Evolutionary conservation across 2,329 filamentous ascomycete species (phyloP).

Genomic region (Stemphylium beticola): DNA sequence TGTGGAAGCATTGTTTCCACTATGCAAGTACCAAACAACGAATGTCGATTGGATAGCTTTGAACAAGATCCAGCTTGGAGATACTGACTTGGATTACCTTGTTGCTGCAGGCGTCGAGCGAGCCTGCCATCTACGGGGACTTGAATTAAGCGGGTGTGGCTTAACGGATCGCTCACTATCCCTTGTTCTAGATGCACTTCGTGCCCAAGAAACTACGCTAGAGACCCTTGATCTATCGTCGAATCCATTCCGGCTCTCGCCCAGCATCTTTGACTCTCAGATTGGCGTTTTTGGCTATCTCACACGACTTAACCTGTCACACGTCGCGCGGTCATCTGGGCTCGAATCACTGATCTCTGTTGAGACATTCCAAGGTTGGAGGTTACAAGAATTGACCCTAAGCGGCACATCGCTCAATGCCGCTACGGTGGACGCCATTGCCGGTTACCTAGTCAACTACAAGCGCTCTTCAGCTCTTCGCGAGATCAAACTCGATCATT

Average conservation of each 20-base stretch:
- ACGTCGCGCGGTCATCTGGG: slow-evolving; percentile 68
- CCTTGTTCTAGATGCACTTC: slow-evolving; percentile 67
- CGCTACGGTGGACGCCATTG: slow-evolving; percentile 68
- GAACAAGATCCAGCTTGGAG: slow-evolving; percentile 72
- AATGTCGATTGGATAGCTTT: slow-evolving; percentile 74
- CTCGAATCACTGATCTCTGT: slow-evolving; percentile 68
- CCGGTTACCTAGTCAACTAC: slow-evolving; percentile 65
- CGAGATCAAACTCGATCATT: slow-evolving; percentile 70
- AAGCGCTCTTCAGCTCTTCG: slow-evolving; percentile 65
- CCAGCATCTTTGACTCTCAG: slow-evolving; percentile 68
- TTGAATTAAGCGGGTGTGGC: slow-evolving; percentile 70
- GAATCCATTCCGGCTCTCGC: slow-evolving; percentile 69
- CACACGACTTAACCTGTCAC: slow-evolving; percentile 69
- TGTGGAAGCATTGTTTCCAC: slow-evolving; percentile 70
- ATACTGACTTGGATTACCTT: slow-evolving; percentile 71
- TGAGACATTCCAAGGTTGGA: slow-evolving; percentile 71
- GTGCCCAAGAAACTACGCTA: slow-evolving; percentile 69
- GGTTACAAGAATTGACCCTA: slow-evolving; percentile 68
- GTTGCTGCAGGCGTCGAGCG: slow-evolving; percentile 72
- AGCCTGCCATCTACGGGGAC: slow-evolving; percentile 68
- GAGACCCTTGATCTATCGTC: slow-evolving; percentile 72
- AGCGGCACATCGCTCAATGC: slow-evolving; percentile 68
- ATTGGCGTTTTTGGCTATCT: slow-evolving; percentile 71
- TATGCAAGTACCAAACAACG: slow-evolving; percentile 70
- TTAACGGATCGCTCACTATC: slow-evolving; percentile 64